Conservation (phyloP, 768 basidiomycete species). For the Rhizopogon rudus region DNA sequence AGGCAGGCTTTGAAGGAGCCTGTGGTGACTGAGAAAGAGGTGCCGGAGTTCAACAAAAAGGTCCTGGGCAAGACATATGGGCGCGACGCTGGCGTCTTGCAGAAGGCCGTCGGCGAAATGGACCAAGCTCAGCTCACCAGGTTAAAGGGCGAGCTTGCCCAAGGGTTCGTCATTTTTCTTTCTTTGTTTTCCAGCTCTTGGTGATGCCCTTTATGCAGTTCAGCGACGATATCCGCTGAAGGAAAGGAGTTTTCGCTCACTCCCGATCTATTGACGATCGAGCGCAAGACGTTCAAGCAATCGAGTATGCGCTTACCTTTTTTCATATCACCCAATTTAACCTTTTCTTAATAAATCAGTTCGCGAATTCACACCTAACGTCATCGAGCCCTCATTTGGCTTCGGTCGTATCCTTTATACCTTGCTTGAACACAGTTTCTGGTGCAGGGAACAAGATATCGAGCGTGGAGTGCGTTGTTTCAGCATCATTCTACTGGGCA, state of each 20-base stretch:
- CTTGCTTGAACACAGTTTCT: conserved; percentile 93
- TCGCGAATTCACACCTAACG: conserved; percentile 94
- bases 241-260: conserved; percentile 69
- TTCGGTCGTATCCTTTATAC: conserved; percentile 94
- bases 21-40: conserved; percentile 73
- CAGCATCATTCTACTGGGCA: not conserved
- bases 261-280: conserved; percentile 69
- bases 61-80: conserved; percentile 85
- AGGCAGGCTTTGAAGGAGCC: conserved; percentile 84
- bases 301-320: conserved; percentile 47
- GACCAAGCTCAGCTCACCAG: conserved; percentile 59
- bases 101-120: conserved; percentile 60
- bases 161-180: conserved; percentile 45
- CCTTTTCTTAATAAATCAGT: conserved; percentile 40
- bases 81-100: conserved; percentile 66
- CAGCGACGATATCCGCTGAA: conserved; percentile 53
- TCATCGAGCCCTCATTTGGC: conserved; percentile 98
- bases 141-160: conserved; percentile 65
- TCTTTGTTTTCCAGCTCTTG: not conserved
- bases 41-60: conserved; percentile 84
- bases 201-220: conserved; percentile 29
- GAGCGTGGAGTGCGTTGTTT: conserved; percentile 73
- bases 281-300: conserved; percentile 83
- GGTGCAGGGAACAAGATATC: conserved; percentile 88
- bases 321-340: conserved; percentile 14